phyloP scores from a whole-genome alignment of 2,329 filamentous ascomycete species.

The Diaporthe citri region DNA sequence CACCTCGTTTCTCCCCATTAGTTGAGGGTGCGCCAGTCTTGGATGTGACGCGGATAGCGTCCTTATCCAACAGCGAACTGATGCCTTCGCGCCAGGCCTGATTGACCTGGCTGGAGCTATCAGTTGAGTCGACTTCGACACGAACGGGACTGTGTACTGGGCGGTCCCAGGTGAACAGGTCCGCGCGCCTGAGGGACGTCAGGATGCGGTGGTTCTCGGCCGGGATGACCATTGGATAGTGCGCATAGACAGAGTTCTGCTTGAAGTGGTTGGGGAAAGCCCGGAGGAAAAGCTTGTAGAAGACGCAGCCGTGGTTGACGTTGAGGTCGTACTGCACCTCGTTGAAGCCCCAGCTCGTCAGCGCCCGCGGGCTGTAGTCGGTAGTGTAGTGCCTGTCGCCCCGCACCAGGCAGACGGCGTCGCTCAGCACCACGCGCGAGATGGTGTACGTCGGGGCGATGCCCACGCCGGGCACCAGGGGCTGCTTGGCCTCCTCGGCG shows the following conservation, averaged over 20 bases:
- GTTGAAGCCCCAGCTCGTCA: conserved; percentile 88
- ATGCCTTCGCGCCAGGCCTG: conserved; percentile 75
- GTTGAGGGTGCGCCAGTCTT: too few species aligned
- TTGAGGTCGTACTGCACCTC: conserved; percentile 79
- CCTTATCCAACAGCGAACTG: conserved; percentile 69
- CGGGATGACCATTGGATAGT: conserved; percentile 80
- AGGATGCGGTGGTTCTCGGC: conserved; percentile 80
- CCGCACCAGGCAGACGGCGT: conserved; percentile 82
- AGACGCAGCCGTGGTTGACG: conserved; percentile 84
- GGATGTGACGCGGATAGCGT: conserved; percentile 68
- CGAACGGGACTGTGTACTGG: conserved; percentile 65
- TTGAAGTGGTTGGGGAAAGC: conserved; percentile 87
- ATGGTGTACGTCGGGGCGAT: conserved; percentile 83
- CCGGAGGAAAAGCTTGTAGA: conserved; percentile 85
- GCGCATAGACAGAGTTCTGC: conserved; percentile 82
- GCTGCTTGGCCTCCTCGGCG: conserved; percentile 79
- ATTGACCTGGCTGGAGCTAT: conserved; percentile 72
- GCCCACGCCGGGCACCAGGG: conserved; percentile 80
- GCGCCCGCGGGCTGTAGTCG: conserved; percentile 79
- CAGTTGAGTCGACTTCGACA: conserved; percentile 71
- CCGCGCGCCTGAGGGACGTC: conserved; percentile 73
- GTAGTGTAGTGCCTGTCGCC: conserved; percentile 83
- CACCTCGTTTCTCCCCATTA: background rate
- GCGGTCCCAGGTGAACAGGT: conserved; percentile 77
- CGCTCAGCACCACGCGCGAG: conserved; percentile 80